These are phyloP conservation scores for Pichia nanzhaoensis DNA, from an alignment of 805 yeast genomes.

Conservation along the genomic window DNA sequence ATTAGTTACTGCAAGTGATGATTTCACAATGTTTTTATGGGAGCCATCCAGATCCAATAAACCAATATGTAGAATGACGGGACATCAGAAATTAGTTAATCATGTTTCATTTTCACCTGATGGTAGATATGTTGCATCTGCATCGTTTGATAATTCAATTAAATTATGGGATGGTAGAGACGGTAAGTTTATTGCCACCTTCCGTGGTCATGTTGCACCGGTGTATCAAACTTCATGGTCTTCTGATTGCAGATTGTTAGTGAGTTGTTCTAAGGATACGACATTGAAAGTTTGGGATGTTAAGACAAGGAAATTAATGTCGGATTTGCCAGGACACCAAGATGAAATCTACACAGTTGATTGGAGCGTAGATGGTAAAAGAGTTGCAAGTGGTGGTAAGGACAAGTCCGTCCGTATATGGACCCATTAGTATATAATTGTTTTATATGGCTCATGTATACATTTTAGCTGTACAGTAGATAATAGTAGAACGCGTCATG, in stretches of 20 bases:
- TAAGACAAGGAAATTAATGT: constrained; percentile 71
- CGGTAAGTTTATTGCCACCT: constrained; percentile 83
- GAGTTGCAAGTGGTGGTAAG: constrained; percentile 96
- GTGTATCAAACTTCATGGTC: constrained; percentile 99
- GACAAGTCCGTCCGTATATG: constrained; percentile 91
- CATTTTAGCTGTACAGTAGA: too few relatives aligned
- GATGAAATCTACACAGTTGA: constrained; percentile 97
- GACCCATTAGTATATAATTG: constrained; percentile 76
- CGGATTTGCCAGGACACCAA: constrained; percentile 91
- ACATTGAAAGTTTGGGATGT: constrained; percentile 96
- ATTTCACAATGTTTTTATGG: constrained; percentile 97
- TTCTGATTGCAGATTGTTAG: constrained; percentile 83
- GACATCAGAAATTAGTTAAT: constrained; percentile 94
- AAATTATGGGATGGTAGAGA: constrained; percentile 94
- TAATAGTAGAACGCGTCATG: constrained; percentile 1
- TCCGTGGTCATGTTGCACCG: constrained; percentile 96
- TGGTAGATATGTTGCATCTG: constrained; percentile 83
- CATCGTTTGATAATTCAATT: constrained; percentile 92
- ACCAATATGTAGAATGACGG: constrained; percentile 91
- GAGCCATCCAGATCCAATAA: constrained; percentile 75
- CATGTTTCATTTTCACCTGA: constrained; percentile 96
- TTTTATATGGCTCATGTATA: too few relatives aligned
- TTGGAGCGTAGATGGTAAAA: constrained; percentile 93
- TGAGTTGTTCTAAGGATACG: constrained; percentile 92
- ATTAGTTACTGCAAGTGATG: constrained; percentile 92